Evolutionary conservation across 2,329 filamentous ascomycete species (phyloP).

Genomic region (Fusarium sp.): DNA sequence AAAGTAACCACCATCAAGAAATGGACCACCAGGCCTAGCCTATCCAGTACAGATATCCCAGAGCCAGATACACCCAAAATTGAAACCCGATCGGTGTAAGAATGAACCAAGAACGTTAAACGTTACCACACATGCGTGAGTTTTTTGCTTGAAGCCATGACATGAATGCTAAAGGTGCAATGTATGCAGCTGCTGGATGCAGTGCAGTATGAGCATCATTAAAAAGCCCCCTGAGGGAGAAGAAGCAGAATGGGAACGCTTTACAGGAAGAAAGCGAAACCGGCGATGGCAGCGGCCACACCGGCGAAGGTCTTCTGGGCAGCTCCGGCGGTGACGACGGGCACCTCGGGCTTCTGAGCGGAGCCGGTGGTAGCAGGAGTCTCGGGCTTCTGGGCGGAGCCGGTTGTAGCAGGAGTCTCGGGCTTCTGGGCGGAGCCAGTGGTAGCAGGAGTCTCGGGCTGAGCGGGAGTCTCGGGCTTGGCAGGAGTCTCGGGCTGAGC

Average conservation of each 20-base stretch:
- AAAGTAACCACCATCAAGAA: conserved; percentile 39
- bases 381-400: not conserved
- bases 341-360: conserved; percentile 21
- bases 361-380: conserved; percentile 10
- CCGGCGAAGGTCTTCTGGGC: conserved; percentile 46
- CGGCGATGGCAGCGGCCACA: conserved; percentile 44
- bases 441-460: no score
- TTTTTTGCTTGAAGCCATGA: conserved; percentile 17
- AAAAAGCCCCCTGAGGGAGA: not conserved
- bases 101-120: conserved; percentile 46
- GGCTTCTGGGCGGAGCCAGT: no score
- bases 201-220: conserved; percentile 7
- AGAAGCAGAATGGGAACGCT: conserved; percentile 2
- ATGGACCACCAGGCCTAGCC: conserved; percentile 31
- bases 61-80: conserved; percentile 24
- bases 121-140: conserved; percentile 33
- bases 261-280: conserved; percentile 48
- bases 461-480: no score
- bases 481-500: no score
- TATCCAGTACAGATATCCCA: conserved; percentile 27
- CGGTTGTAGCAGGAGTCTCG: not conserved
- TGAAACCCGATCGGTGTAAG: conserved; percentile 34
- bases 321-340: conserved; percentile 46
- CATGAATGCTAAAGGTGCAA: conserved; percentile 25
- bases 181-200: not conserved